These are phyloP conservation scores for Aspergillus sclerotioniger DNA, from an alignment of 495 filamentous ascomycete species.

Conservation along the genomic window DNA sequence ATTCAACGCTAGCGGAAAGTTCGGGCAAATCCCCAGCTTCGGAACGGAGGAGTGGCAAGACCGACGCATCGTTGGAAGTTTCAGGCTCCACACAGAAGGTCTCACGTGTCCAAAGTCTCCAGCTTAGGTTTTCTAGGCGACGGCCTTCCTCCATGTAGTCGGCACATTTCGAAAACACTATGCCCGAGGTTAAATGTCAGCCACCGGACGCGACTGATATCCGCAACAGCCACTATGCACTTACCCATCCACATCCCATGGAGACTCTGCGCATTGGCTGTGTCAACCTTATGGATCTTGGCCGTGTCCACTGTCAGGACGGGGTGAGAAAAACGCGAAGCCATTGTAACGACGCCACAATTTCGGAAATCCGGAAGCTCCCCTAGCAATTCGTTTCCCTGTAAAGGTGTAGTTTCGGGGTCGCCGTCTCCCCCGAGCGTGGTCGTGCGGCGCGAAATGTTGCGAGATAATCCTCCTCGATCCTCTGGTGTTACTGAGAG, in stretches of 20 bases:
- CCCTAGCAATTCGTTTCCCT: constrained; percentile 2
- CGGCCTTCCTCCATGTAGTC: constrained; percentile 92
- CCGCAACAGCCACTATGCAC: constrained; percentile 21
- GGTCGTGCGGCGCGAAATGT: constrained; percentile 48
- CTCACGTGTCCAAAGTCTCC: constrained; percentile 94
- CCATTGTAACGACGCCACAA: constrained; percentile 48
- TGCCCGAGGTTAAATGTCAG: neutral
- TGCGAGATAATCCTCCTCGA: constrained; percentile 24
- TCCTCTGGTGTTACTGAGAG: constrained; percentile 16
- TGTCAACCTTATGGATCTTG: constrained; percentile 91
- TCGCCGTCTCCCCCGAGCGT: constrained; percentile 53
- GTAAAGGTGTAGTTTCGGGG: constrained; percentile 39
- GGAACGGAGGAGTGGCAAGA: constrained; percentile 42
- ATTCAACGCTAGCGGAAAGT: constrained; percentile 91
- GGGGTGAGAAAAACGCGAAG: constrained; percentile 61
- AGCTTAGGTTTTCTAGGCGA: constrained; percentile 90
- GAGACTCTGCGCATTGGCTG: constrained; percentile 84
- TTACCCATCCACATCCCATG: constrained; percentile 98
- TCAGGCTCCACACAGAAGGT: constrained; percentile 90
- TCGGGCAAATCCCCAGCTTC: constrained; percentile 66
- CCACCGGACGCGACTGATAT: neutral
- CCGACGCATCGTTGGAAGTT: constrained; percentile 45
- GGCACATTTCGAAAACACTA: constrained; percentile 94
- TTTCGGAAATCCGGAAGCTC: constrained; percentile 13
- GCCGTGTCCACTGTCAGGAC: constrained; percentile 81